These are phyloP conservation scores for Coccomyxa subellipsoidea DNA, from an alignment of 163 green algal genomes.

Conservation along the genomic window DNA sequence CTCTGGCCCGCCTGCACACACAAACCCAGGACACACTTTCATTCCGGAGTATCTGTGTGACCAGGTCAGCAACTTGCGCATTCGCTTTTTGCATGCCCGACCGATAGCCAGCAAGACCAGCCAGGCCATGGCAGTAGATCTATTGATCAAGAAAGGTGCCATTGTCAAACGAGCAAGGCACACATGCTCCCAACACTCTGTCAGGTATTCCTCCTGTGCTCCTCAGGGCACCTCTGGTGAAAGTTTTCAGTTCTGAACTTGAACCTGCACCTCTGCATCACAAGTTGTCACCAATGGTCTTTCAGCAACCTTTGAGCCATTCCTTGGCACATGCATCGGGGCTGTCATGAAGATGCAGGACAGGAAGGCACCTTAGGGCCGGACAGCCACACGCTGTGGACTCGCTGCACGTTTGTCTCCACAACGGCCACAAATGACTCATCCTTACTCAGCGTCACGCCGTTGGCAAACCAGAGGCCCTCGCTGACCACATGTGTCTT, in stretches of 20 bases:
- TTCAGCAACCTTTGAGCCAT: no score
- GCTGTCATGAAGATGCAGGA: background rate
- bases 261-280: no score
- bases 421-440: constrained; percentile 60
- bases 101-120: no score
- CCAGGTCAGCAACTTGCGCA: background rate
- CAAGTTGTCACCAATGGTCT: no score
- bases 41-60: background rate
- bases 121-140: no score
- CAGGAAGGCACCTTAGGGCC: constrained; percentile 45
- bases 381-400: constrained; percentile 52
- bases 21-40: constrained; percentile 2
- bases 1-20: constrained; percentile 29
- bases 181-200: no score
- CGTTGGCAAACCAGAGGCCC: constrained; percentile 66
- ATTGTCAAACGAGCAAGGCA: no score
- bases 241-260: no score
- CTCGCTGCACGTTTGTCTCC: constrained; percentile 56
- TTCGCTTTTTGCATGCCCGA: background rate
- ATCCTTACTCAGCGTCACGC: constrained; percentile 64
- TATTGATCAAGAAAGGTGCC: no score
- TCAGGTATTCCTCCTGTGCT: no score
- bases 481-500: constrained; percentile 50
- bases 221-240: no score
- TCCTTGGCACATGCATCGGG: background rate